These are phyloP conservation scores for Xanthoconium stramineum DNA, from an alignment of 768 basidiomycete species.

Conservation along the genomic window DNA sequence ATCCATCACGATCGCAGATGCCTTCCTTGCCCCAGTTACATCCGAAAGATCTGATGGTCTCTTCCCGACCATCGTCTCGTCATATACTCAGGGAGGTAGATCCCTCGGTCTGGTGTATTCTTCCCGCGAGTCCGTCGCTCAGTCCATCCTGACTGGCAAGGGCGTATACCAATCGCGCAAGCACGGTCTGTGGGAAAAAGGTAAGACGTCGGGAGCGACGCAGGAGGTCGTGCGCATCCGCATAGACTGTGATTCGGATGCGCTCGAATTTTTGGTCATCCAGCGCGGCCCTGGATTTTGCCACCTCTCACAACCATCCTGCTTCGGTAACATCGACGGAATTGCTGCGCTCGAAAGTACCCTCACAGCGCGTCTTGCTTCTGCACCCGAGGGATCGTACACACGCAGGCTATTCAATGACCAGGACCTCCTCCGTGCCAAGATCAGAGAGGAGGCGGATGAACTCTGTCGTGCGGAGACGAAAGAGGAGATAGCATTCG, in stretches of 20 bases:
- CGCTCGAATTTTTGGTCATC: slow-evolving; percentile 85
- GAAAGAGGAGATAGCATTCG: slow-evolving; percentile 84
- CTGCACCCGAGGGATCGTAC: slow-evolving; percentile 89
- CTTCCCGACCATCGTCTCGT: slow-evolving; percentile 89
- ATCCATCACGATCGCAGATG: slow-evolving; percentile 74
- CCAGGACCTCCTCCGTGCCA: slow-evolving; percentile 75
- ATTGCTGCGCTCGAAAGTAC: slow-evolving; percentile 78
- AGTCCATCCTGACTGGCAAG: slow-evolving; percentile 83
- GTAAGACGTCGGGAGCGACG: slow-evolving; percentile 92
- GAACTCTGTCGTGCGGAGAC: slow-evolving; percentile 85
- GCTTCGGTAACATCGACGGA: slow-evolving; percentile 84
- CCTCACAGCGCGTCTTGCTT: slow-evolving; percentile 63
- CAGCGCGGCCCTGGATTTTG: slow-evolving; percentile 94
- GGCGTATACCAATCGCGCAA: slow-evolving; percentile 97
- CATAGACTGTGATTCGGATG: slow-evolving; percentile 89
- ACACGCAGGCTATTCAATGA: slow-evolving; percentile 85
- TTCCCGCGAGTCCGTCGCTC: slow-evolving; percentile 77
- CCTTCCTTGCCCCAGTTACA: slow-evolving; percentile 76
- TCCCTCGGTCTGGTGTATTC: slow-evolving; percentile 95
- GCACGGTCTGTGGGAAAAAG: slow-evolving; percentile 95
- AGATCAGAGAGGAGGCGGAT: slow-evolving; percentile 98
- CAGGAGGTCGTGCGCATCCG: slow-evolving; percentile 83
- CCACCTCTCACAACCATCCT: slow-evolving; percentile 82
- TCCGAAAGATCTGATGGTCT: slow-evolving; percentile 92
- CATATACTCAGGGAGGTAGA: slow-evolving; percentile 59